These are phyloP conservation scores for Cyclotella kingstonii DNA, from an alignment of 108 stramenopile species.

Conservation along the genomic window DNA sequence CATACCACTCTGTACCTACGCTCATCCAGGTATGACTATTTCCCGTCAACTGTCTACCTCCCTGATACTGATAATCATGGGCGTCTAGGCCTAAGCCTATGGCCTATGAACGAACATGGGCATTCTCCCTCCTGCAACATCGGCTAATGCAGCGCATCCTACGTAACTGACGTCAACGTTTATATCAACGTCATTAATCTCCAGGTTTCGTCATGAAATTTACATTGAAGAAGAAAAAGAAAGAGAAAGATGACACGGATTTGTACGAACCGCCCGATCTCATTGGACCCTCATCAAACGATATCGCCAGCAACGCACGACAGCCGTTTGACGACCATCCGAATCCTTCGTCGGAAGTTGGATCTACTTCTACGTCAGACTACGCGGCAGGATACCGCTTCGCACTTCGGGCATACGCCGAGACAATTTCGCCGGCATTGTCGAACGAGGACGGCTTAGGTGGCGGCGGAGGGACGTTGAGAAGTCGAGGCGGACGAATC, in stretches of 20 bases:
- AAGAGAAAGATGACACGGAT: conserved; percentile 31
- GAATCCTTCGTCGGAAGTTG: not conserved
- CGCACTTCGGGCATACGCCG: conserved; percentile 33
- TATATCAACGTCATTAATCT: no score
- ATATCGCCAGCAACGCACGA: not conserved
- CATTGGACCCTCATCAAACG: not conserved
- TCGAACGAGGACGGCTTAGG: conserved; percentile 36
- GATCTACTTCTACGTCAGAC: not conserved
- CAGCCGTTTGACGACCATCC: not conserved
- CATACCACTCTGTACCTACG: no score
- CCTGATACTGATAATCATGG: no score
- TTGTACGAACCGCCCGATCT: conserved; percentile 17
- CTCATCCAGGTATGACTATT: no score
- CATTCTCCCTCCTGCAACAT: no score
- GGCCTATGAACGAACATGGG: no score
- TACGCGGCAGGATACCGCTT: conserved; percentile 31
- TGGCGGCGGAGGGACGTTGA: conserved; percentile 20
- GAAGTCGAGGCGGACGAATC: conserved; percentile 7
- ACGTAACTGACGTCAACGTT: no score
- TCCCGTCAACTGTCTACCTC: no score
- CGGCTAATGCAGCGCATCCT: no score
- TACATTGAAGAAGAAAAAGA: conserved; percentile 16
- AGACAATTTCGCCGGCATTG: conserved; percentile 19
- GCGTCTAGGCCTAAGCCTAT: no score
- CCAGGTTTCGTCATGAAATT: no score